Evolutionary conservation across 129 eudicot genomes (phyloP), one percentile per base, ranked within the genome.

Genomic region (Chrysanthemum lavandulifolium): DNA sequence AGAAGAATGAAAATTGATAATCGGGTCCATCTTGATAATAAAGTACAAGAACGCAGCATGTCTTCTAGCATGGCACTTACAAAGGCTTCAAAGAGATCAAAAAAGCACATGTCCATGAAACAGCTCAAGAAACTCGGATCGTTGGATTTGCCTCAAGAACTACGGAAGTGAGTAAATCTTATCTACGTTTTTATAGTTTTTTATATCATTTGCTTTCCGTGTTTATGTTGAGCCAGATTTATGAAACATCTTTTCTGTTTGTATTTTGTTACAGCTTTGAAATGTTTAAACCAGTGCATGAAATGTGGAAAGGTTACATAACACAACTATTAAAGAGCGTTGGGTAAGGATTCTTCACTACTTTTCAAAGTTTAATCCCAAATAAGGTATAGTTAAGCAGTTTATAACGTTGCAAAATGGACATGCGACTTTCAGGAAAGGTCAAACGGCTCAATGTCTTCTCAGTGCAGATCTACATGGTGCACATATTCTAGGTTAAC

Each of bases 401-500:
- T 40, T 36, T 40, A 40, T 40, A 7, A 40, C 47, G 10, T 40
- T 6, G 2, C 10, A 1, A 40, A 40, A 40, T 40, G 47, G 47
- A 40, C 10, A 6, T 40, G 47, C 47, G 10, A 40, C 47, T 40
- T 87, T 77, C 84, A 93, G 98, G 89, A 87, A 80, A 80, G 84
- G 86, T 80, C 87, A 89, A 67, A 31, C 88, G 76, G 86, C 92
- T 11, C 82, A 80, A 33, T 77, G 85, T 79, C 95, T 94, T 67
- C 87, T 87, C 36, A 76, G 78, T 80, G 98, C 97, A 10, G 96
- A 94, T 79, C 82, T 93, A 33, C 98, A 86, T 61, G 97, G 98
- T 73, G 92, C 98, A 61, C 16, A 88, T 77, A 84, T 90, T 82
- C 77, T 88, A 79, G 96, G 95, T 93, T 61, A 54, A 62, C 67